These are phyloP conservation scores for Wallacemonas sp. DNA, from an alignment of 208 protist species.

Conservation along the genomic window DNA sequence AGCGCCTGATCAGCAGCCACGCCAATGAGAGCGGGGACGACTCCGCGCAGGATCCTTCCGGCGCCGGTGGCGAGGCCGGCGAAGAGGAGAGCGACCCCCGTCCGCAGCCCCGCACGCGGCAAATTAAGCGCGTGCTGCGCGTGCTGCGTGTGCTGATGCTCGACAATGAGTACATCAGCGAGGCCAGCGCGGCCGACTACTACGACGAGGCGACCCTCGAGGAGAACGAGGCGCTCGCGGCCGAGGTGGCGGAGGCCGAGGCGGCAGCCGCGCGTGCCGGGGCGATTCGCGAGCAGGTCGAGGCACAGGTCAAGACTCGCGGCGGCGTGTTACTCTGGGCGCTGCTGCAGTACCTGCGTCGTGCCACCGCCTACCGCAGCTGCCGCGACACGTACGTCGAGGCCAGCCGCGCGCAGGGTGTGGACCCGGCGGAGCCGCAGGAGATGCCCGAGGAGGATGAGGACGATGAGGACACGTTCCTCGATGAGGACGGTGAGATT, in stretches of 20 bases:
- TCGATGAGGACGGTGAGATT: conserved; percentile 65
- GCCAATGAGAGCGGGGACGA: conserved; percentile 16
- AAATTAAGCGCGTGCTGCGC: conserved; percentile 69
- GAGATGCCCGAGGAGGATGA: conserved; percentile 82
- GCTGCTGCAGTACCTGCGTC: conserved; percentile 55
- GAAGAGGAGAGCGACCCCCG: conserved; percentile 36
- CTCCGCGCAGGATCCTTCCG: conserved; percentile 20
- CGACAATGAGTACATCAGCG: conserved; percentile 68
- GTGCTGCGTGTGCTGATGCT: conserved; percentile 64
- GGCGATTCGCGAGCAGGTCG: conserved; percentile 39
- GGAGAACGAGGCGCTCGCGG: conserved; percentile 25
- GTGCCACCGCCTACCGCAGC: conserved; percentile 68
- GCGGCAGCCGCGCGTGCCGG: conserved; percentile 26
- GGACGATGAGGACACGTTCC: conserved; percentile 71
- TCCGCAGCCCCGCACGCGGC: conserved; percentile 63
- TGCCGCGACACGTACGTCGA: conserved; percentile 59
- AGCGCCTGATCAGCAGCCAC: conserved; percentile 24
- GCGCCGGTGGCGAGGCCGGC: conserved; percentile 20
- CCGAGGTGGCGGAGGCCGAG: conserved; percentile 17
- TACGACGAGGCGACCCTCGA: conserved; percentile 55
- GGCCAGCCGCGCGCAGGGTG: conserved; percentile 42
- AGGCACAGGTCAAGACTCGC: conserved; percentile 50
- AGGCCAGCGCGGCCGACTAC: conserved; percentile 53
- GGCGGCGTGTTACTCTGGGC: conserved; percentile 66
- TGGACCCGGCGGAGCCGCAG: conserved; percentile 37